Base-by-base conservation (phyloP, 1,284 basidiomycete species). In the Ustilago shanxiensis region DNA sequence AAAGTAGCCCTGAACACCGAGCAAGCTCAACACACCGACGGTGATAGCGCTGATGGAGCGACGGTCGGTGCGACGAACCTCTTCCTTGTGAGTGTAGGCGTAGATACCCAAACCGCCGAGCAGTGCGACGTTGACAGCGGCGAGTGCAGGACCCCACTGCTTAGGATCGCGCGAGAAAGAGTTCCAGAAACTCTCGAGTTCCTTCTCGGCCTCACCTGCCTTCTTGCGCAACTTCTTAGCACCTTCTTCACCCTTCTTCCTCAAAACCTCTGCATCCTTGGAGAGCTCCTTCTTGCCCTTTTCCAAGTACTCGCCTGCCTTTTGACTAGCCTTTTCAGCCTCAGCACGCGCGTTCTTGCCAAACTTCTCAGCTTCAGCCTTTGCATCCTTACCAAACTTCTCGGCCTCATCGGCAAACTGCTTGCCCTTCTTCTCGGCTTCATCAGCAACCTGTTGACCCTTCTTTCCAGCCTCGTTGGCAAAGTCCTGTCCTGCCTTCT, bases 71-170 rank as follows among this genome's bases (percentile, higher is more conserved):
- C 70, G 58, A 57, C 78, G 61, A 33, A 78, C 73, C 59, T 84
- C 54, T 50, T 81, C 77, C 72, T 76, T 72, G 75, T 83, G 75
- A 39, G 72, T 76, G 83, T 85, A 85, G 14, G 80, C 84, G 60
- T 78, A 83, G 65, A 82, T 57, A 31, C 84, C 83, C 39, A 83
- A 57, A 29, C 83, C 82, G 47, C 80, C 83, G 22, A 85, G 74
- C 6, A 85, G 45, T 9, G 78, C 82, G 20, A 77, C 77, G 70
- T 85, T 85, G 66, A 82, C 74, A n/a, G 76, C 80, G 52, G 80
- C 80, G 29, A 85, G 81, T 2, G 82, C 67, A 29, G 83, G 71
- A 49, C 67, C 74, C 84, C 84, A 85, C 68, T 79, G 79, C 69
- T 80, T 77, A 56, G 83, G 83, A 53, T 84, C 77, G 67, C 53